phyloP scores from a whole-genome alignment of 176 grass and related monocot species.

The Oropetium thomaeum region DNA sequence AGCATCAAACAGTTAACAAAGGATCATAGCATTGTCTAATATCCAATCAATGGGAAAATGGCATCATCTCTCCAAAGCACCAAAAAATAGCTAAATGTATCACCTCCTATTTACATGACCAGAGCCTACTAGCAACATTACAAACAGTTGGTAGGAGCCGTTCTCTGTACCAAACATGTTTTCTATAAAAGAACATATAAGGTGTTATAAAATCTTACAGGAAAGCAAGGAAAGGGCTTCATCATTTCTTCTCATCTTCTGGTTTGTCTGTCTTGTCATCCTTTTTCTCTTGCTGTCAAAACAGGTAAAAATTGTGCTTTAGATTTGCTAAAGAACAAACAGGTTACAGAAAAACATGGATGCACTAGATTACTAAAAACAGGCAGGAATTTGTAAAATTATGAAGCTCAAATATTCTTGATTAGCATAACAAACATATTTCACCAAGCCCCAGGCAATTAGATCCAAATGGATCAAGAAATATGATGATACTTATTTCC shows the following conservation, averaged over 20 bases:
- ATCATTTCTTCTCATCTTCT: constrained; percentile 65
- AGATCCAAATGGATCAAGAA: background rate
- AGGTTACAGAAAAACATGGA: background rate
- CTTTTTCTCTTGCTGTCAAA: constrained; percentile 61
- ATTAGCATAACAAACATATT: background rate
- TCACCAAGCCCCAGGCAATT: constrained; percentile 1
- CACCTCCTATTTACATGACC: background rate
- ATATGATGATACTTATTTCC: background rate
- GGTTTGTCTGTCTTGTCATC: constrained; percentile 68
- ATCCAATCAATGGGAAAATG: background rate
- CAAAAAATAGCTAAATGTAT: background rate
- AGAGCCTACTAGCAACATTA: background rate
- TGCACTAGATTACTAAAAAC: background rate
- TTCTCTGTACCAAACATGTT: background rate
- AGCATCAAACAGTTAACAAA: background rate
- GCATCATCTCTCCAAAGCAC: background rate
- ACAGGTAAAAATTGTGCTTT: background rate
- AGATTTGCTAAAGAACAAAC: constrained; percentile 8
- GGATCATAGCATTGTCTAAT: too few relatives aligned
- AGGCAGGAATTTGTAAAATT: background rate
- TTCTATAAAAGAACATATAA: background rate
- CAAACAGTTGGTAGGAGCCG: background rate
- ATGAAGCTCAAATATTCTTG: background rate
- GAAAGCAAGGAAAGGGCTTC: constrained; percentile 12
- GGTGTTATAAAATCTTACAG: constrained; percentile 23